Conservation (phyloP, 2,329 filamentous ascomycete genomes). For the Ampelomyces quisqualis region DNA sequence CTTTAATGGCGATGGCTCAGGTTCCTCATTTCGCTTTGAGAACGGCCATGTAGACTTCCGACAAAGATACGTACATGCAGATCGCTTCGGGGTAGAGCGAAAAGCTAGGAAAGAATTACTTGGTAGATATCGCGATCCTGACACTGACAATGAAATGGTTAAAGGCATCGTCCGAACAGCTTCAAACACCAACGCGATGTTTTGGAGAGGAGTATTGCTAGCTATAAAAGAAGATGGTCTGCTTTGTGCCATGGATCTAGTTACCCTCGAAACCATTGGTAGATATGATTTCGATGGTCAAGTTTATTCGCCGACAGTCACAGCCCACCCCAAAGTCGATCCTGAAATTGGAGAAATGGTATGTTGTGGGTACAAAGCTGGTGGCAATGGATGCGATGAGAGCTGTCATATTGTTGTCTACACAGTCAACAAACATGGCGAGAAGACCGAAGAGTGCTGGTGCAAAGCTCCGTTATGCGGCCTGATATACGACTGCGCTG, state of each 20-base stretch:
- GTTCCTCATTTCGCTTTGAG: slow-evolving; percentile 47
- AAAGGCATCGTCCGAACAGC: slow-evolving; percentile 58
- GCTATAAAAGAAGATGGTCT: slow-evolving; percentile 54
- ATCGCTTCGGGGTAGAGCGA: slow-evolving; percentile 45
- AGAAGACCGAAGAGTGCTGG: slow-evolving; percentile 45
- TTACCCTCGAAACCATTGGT: slow-evolving; percentile 44
- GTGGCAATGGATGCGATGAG: slow-evolving; percentile 37
- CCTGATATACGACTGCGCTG: slow-evolving; percentile 46
- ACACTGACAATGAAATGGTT: slow-evolving; percentile 58
- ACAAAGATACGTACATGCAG: slow-evolving; percentile 48
- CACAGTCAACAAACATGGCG: slow-evolving; percentile 42
- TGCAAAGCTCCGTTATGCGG: slow-evolving; percentile 44
- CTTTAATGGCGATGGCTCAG: slow-evolving; percentile 50
- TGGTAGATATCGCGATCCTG: slow-evolving; percentile 60
- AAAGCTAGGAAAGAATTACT: slow-evolving; percentile 49
- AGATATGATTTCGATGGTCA: slow-evolving; percentile 46
- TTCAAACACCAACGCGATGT: slow-evolving; percentile 62
- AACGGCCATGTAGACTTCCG: slow-evolving; percentile 48
- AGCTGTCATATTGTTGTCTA: slow-evolving; percentile 45
- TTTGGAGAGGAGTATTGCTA: slow-evolving; percentile 58
- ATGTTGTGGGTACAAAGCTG: slow-evolving; percentile 47
- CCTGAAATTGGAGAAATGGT: slow-evolving; percentile 48
- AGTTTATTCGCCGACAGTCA: slow-evolving; percentile 45
- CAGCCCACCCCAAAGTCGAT: slow-evolving; percentile 50
- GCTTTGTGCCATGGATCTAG: slow-evolving; percentile 45